phyloP scores from a whole-genome alignment of 2,329 filamentous ascomycete genomes.

The Sclerotinia subarctica region DNA sequence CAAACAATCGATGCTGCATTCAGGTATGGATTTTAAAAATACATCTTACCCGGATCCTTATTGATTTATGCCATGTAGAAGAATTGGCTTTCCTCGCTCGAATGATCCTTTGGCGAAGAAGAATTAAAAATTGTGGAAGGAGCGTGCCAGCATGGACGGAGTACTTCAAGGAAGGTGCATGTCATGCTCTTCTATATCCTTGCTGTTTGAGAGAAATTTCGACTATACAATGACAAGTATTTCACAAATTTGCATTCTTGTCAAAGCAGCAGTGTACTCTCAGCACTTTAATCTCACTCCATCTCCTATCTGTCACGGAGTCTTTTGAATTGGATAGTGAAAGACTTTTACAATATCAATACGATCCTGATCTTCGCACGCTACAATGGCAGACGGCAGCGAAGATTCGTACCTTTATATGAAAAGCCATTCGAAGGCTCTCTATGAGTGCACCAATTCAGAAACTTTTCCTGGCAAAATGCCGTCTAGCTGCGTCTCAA shows the following conservation, averaged over 20 bases:
- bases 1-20: slow-evolving; percentile 37
- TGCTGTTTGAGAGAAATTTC: not conserved
- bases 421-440: not conserved
- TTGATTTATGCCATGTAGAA: slow-evolving; percentile 14
- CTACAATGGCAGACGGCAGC: slow-evolving; percentile 16
- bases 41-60: not conserved
- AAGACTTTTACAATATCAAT: slow-evolving; percentile 9
- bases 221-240: slow-evolving; percentile 10
- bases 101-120: slow-evolving; percentile 14
- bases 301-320: slow-evolving; percentile 11
- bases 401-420: slow-evolving; percentile 20
- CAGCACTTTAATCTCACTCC: slow-evolving; percentile 14
- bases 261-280: slow-evolving; percentile 11
- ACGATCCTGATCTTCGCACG: not conserved
- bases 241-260: slow-evolving; percentile 9
- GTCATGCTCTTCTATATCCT: slow-evolving; percentile 3
- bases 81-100: slow-evolving; percentile 24
- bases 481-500: slow-evolving; percentile 1
- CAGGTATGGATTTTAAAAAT: slow-evolving; percentile 29
- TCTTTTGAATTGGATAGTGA: slow-evolving; percentile 15
- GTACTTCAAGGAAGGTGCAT: slow-evolving; percentile 15
- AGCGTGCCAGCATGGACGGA: not conserved
- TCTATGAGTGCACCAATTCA: not conserved
- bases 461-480: not conserved
- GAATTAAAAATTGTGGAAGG: slow-evolving; percentile 19